Evolutionary conservation across 116 monocot species (phyloP).

Genomic region (Cymodocea nodosa): DNA sequence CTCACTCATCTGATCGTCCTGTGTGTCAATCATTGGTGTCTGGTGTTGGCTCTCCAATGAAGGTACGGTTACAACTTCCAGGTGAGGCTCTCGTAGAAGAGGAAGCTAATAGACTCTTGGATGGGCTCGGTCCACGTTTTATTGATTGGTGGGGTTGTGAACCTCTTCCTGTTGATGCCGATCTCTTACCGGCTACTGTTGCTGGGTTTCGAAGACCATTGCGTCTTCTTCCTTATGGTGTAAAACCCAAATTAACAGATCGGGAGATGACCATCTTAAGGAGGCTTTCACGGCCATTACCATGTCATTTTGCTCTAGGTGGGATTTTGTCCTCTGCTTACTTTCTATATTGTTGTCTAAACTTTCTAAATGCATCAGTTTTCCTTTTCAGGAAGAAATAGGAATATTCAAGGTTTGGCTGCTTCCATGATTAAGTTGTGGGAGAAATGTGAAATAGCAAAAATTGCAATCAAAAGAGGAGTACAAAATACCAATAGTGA

Average conservation of each 20-base stretch:
- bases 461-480: slow-evolving; percentile 85
- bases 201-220: slow-evolving; percentile 73
- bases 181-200: slow-evolving; percentile 75
- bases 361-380: background rate
- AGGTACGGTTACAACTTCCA: slow-evolving; percentile 61
- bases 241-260: slow-evolving; percentile 75
- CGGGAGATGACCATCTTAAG: slow-evolving; percentile 72
- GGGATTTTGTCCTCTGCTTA: background rate
- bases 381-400: slow-evolving; percentile 54
- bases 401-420: slow-evolving; percentile 86
- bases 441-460: slow-evolving; percentile 97
- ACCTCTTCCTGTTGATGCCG: slow-evolving; percentile 86
- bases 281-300: slow-evolving; percentile 66
- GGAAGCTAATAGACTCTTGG: slow-evolving; percentile 66
- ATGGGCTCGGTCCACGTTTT: slow-evolving; percentile 89
- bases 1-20: slow-evolving; percentile 5
- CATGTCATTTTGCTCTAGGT: slow-evolving; percentile 95
- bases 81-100: slow-evolving; percentile 67
- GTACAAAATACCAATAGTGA: slow-evolving; percentile 70
- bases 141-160: slow-evolving; percentile 87
- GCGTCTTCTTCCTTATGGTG: slow-evolving; percentile 86
- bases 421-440: slow-evolving; percentile 79
- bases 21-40: slow-evolving; percentile 22
- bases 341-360: background rate
- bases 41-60: slow-evolving; percentile 75